Evolutionary conservation across 2,329 filamentous ascomycete species (phyloP), one percentile per base, ranked within the genome.

Genomic region (Aaosphaeria arxii): DNA sequence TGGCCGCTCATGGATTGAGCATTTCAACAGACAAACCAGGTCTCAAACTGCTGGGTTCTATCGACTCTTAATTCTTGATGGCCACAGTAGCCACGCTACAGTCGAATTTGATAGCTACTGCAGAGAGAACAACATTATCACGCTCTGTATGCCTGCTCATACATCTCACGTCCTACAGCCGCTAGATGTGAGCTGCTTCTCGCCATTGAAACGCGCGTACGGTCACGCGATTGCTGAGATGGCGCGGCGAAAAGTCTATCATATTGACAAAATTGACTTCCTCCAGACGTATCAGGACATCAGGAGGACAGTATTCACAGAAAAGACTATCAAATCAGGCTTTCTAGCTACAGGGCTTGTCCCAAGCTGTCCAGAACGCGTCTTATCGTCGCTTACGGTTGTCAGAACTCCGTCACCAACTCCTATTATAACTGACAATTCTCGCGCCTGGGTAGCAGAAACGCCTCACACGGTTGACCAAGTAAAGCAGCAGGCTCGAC

Each of bases 21-120:
- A 70, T 52, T 71, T 71, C 55, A 53, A 71, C 46, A 53, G 55
- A 44, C 51, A 65, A 49, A 67, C 51, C 50, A 59, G 46, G 43
- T 32, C 31, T 29, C 50, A 48, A 33, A 54, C 38, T 46, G 55
- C 52, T 33, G 57, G 69, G 11, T 32, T 7, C 45, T 66, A 69
- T 58, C 48, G 58, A 17, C 54, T 73, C 3, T 53, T 74, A 5
- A 59, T 74, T 44, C 48, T 74, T 31, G 30, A 46, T 42, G 6
- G 45, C 45, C 30, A 46, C 42, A 30, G 35, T 24, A 46, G 45
- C 45, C 28, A 46, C 36, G 28, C 31, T 11, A n/a, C 39, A 11
- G 7, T 33, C 4, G 7, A 46, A 36, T 47, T 47, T 28, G 2
- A 47, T 11, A 5, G 44, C 11, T 29, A 17, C 43, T 49, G 33